Evolutionary conservation across 192 early-diverging fungal genomes (phyloP).

Genomic region (Gryganskiella cystojenkinii): DNA sequence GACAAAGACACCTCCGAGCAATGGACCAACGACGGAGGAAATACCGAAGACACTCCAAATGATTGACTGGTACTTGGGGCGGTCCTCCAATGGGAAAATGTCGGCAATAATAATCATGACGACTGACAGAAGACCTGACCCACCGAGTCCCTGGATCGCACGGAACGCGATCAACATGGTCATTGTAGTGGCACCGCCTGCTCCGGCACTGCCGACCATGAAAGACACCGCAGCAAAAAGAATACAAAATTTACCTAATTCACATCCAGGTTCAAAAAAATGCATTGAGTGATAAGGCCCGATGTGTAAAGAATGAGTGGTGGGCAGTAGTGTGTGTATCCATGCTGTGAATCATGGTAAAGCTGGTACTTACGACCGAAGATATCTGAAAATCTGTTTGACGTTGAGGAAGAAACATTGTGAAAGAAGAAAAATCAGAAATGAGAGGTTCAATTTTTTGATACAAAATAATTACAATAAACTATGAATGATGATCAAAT

Average conservation of each 20-base stretch:
- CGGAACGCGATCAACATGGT: slow-evolving; percentile 75
- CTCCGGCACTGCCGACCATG: slow-evolving; percentile 83
- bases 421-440: neutral
- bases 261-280: no score
- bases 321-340: no score
- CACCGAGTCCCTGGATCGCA: slow-evolving; percentile 87
- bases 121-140: slow-evolving; percentile 77
- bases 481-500: no score
- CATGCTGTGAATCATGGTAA: slow-evolving; percentile 70
- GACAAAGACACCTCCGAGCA: slow-evolving; percentile 88
- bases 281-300: no score
- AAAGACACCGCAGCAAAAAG: slow-evolving; percentile 82
- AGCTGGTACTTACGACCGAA: slow-evolving; percentile 90
- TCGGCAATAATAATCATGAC: slow-evolving; percentile 89
- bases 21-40: slow-evolving; percentile 82
- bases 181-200: slow-evolving; percentile 79
- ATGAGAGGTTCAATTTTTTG: neutral
- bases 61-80: slow-evolving; percentile 90
- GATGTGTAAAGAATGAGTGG: no score
- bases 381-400: slow-evolving; percentile 84
- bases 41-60: slow-evolving; percentile 84
- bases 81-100: slow-evolving; percentile 82
- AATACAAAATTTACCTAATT: no score
- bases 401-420: neutral
- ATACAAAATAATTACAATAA: neutral